Base-by-base conservation (phyloP, 2,329 filamentous ascomycete species). In the Cladosporium sp. region DNA sequence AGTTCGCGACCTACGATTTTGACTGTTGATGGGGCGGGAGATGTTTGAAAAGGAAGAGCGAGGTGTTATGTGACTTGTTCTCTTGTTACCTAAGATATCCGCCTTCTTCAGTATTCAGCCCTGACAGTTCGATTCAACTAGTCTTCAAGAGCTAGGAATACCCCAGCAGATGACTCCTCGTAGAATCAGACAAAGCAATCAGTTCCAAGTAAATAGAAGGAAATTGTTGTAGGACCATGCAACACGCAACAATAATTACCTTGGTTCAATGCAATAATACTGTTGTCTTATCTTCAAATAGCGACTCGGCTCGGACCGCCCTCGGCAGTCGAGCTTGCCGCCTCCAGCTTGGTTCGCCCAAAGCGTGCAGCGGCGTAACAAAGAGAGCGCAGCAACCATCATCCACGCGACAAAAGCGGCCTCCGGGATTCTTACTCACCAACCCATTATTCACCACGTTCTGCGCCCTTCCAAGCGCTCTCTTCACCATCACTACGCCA, bases 1-100 rank as follows among this genome's bases (percentile, higher is more conserved):
- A 57, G 55, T 36, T 50, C 28, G 25, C 61, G 66, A 63, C 64
- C 66, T 57, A 68, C 64, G 28, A 65, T 68, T 63, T 54, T 65
- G 60, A 60, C 62, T 34, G 66, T 69, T 43, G 59, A 59, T 20
- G 30, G 43, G 34, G 52, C 36, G 55, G 49, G 22, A 19, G 58
- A 55, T 20, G 43, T 49, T 49, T 49, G 25, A 34, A 14, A n/a
- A 54, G 37, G 3, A 30, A 2, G 22, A 20, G 17, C 8, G 15
- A 15, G 43, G 19, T 30, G 30, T 11, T 20, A 7, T 7, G 28
- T 25, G 28, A n/a, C 12, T 51, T 39, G n/a, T 36, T 17, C 3
- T 25, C 39, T 14, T 17, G 39, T 5, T 15, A 50, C 47, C 47
- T 50, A 50, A 37, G 47, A 47, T 25, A 30, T 17, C 15, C 8